A percentile compares a stretch with the other conserved stretches of the same genome.
phyloP scores from a whole-genome alignment of 140 eudicot species.

The Stevia rebaudiana region DNA sequence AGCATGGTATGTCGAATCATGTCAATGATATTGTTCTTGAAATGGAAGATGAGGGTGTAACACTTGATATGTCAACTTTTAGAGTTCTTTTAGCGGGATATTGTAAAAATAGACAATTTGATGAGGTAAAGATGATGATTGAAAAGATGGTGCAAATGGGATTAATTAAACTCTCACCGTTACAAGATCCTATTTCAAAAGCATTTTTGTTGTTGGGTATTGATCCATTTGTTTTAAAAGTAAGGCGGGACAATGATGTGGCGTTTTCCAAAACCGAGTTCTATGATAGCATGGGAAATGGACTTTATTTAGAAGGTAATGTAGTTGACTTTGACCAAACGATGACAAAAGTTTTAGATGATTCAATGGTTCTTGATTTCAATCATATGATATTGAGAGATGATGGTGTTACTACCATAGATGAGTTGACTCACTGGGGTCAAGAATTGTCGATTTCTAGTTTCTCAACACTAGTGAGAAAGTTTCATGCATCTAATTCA shows the following conservation, averaged over 20 bases:
- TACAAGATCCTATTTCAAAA: constrained; percentile 48
- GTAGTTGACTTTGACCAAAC: constrained; percentile 47
- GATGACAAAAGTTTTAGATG: constrained; percentile 42
- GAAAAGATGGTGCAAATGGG: constrained; percentile 46
- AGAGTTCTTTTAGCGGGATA: constrained; percentile 80
- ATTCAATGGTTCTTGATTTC: constrained; percentile 65
- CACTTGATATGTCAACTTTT: constrained; percentile 50
- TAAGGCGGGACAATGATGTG: constrained; percentile 74
- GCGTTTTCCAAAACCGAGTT: constrained; percentile 57
- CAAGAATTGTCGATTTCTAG: constrained; percentile 50
- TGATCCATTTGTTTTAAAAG: constrained; percentile 39
- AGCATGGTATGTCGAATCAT: constrained; percentile 62
- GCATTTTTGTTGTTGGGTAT: constrained; percentile 60
- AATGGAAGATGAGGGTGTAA: constrained; percentile 60
- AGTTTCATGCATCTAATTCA: constrained; percentile 31
- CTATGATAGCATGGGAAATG: constrained; percentile 72
- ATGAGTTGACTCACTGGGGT: constrained; percentile 78
- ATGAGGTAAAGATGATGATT: constrained; percentile 45
- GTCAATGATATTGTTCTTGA: constrained; percentile 55
- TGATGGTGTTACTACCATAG: constrained; percentile 27
- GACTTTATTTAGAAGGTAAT: constrained; percentile 76
- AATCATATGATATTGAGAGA: constrained; percentile 35
- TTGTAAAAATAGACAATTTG: constrained; percentile 56
- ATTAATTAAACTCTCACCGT: constrained; percentile 36
- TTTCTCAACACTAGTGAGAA: constrained; percentile 32